These are phyloP conservation scores for Cordia subcordata DNA, from an alignment of 257 asterid species.

Conservation along the genomic window DNA sequence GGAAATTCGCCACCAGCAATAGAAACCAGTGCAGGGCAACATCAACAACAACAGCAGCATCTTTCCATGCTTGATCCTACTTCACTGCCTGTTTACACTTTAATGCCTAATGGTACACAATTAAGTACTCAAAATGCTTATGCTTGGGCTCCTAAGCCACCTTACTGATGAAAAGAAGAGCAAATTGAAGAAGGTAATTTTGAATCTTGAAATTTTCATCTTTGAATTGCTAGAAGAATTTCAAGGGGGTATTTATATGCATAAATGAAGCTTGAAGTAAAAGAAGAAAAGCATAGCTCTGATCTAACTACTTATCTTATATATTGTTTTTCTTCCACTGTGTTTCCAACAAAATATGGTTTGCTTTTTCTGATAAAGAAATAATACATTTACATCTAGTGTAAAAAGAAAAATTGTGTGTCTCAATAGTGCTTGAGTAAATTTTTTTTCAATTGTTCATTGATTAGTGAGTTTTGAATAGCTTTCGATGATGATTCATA, in stretches of 20 bases:
- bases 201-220: background rate
- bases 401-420: no score
- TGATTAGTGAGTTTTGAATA: no score
- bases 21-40: constrained; percentile 13
- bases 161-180: constrained; percentile 22
- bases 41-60: constrained; percentile 15
- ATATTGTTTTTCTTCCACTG: background rate
- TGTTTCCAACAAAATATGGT: background rate
- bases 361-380: background rate
- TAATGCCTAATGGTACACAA: constrained; percentile 42
- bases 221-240: background rate
- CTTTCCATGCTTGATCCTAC: constrained; percentile 32
- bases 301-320: background rate
- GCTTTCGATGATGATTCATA: no score
- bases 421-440: no score
- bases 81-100: constrained; percentile 29
- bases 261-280: background rate
- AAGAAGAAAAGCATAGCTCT: background rate
- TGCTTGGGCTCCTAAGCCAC: constrained; percentile 38
- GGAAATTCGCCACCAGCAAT: constrained; percentile 25
- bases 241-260: background rate
- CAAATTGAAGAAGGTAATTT: no score
- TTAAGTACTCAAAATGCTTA: constrained; percentile 42
- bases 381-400: background rate
- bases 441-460: no score